These are phyloP conservation scores for Scopulariopsis brevicaulis DNA, from an alignment of 2,329 filamentous ascomycete genomes.

Conservation along the genomic window DNA sequence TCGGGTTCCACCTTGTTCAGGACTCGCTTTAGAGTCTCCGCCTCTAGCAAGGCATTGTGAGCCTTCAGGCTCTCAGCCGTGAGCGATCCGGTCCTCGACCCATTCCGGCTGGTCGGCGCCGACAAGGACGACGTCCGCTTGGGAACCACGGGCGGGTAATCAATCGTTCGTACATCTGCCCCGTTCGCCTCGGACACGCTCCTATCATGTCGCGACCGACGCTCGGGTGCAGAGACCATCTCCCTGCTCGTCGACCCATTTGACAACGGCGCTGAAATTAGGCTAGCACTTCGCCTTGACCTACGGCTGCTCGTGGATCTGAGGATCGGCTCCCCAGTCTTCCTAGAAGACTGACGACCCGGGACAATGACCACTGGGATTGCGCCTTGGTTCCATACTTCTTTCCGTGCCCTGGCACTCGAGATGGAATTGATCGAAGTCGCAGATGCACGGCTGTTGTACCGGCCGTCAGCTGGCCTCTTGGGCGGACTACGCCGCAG, in stretches of 20 bases:
- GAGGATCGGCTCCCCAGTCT: conserved; percentile 41
- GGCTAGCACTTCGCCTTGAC: conserved; percentile 40
- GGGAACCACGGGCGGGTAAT: conserved; percentile 47
- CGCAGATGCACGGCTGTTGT: conserved; percentile 37
- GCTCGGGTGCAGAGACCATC: conserved; percentile 28
- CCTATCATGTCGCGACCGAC: conserved; percentile 25
- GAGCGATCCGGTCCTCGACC: conserved; percentile 40
- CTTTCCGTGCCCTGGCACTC: conserved; percentile 43
- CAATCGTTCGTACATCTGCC: conserved; percentile 44
- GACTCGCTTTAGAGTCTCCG: background rate
- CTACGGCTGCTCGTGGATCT: conserved; percentile 49
- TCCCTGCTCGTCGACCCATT: conserved; percentile 30
- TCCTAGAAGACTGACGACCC: conserved; percentile 41
- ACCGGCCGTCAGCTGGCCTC: conserved; percentile 17
- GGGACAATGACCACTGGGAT: conserved; percentile 54
- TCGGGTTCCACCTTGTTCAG: conserved; percentile 1
- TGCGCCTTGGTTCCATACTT: conserved; percentile 46
- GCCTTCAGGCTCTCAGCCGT: conserved; percentile 46
- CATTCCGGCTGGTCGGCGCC: conserved; percentile 48
- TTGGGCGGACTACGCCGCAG: conserved; percentile 16
- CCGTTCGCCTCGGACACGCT: conserved; percentile 35
- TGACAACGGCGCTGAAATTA: conserved; percentile 30
- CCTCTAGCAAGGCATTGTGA: conserved; percentile 28
- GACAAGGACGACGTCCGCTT: conserved; percentile 49
- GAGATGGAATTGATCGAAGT: conserved; percentile 36